phyloP scores from a whole-genome alignment of 1,284 basidiomycete species.

The Ustilago crameri region DNA sequence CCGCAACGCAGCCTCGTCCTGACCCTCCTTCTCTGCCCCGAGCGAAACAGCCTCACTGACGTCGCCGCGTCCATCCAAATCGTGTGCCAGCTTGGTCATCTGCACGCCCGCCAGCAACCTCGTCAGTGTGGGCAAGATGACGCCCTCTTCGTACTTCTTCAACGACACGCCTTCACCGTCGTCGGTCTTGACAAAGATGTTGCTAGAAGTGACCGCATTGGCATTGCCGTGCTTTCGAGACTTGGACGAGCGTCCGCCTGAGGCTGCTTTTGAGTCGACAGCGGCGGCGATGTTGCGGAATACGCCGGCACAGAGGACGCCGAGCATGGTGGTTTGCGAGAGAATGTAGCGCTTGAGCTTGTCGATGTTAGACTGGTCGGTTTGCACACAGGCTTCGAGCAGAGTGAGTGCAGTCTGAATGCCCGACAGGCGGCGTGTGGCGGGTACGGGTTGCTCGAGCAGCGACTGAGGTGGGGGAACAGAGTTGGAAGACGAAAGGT shows the following conservation, averaged over 20 bases:
- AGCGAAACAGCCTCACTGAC: slow-evolving; percentile 18
- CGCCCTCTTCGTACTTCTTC: slow-evolving; percentile 28
- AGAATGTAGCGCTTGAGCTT: slow-evolving; percentile 47
- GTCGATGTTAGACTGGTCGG: slow-evolving; percentile 27
- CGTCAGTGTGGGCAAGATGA: slow-evolving; percentile 30
- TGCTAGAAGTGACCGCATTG: slow-evolving; percentile 15
- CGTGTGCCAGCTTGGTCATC: slow-evolving; percentile 36
- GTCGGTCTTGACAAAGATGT: slow-evolving; percentile 23
- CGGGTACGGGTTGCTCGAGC: slow-evolving; percentile 33
- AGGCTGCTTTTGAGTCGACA: slow-evolving; percentile 20
- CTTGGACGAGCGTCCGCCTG: slow-evolving; percentile 3
- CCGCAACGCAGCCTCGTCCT: slow-evolving; percentile 23
- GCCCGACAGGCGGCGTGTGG: slow-evolving; percentile 27
- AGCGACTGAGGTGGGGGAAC: slow-evolving; percentile 20
- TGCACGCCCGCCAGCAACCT: slow-evolving; percentile 23
- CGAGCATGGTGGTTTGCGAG: slow-evolving; percentile 51
- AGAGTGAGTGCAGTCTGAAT: slow-evolving; percentile 39
- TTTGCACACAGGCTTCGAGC: slow-evolving; percentile 42
- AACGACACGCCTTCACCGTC: slow-evolving; percentile 11
- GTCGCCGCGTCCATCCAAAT: slow-evolving; percentile 33
- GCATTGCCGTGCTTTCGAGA: slow-evolving; percentile 16
- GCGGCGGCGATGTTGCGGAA: slow-evolving; percentile 47
- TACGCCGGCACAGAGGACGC: slow-evolving; percentile 38
- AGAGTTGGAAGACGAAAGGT: not conserved
- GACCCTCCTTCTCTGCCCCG: slow-evolving; percentile 4